These are phyloP conservation scores for Hericium alpestre DNA, from an alignment of 768 basidiomycete genomes.

Conservation along the genomic window DNA sequence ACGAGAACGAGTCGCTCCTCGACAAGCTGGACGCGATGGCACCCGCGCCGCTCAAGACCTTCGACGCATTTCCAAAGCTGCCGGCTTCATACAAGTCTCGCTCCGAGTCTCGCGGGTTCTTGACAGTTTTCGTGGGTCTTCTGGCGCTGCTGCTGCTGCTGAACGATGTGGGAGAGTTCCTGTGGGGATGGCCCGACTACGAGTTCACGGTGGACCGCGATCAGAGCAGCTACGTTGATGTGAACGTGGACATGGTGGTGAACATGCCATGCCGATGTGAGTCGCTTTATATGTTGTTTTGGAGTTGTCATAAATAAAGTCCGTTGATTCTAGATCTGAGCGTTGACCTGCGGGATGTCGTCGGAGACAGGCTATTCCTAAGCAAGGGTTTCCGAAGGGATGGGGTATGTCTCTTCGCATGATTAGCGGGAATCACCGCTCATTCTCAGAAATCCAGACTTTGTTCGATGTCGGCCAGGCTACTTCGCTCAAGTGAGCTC, in stretches of 20 bases:
- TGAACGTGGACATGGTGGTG: constrained; percentile 89
- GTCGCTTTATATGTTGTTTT: constrained; percentile 21
- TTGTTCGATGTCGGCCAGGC: constrained; percentile 78
- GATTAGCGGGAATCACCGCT: too few relatives aligned
- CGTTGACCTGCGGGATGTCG: constrained; percentile 83
- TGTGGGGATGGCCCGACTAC: constrained; percentile 90
- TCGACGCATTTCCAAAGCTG: constrained; percentile 32
- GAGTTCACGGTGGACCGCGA: constrained; percentile 78
- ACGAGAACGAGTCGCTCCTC: constrained; percentile 8
- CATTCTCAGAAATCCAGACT: constrained; percentile 33
- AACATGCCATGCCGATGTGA: constrained; percentile 89
- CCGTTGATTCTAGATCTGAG: constrained; percentile 46
- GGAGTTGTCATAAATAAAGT: background rate
- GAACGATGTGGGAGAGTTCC: constrained; percentile 82
- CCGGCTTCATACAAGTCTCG: constrained; percentile 25
- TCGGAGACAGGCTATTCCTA: constrained; percentile 87
- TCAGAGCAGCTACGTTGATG: constrained; percentile 50
- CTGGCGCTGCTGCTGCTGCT: constrained; percentile 66
- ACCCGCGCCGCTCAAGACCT: constrained; percentile 20
- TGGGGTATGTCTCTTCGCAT: constrained; percentile 41
- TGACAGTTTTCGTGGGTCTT: constrained; percentile 52
- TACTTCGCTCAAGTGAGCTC: constrained; percentile 41
- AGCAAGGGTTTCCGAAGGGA: constrained; percentile 75
- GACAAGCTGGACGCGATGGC: constrained; percentile 19
- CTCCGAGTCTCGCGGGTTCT: constrained; percentile 11